These are phyloP conservation scores for Triticum monococcum DNA, from an alignment of 176 grass and related monocot species.

Conservation along the genomic window DNA sequence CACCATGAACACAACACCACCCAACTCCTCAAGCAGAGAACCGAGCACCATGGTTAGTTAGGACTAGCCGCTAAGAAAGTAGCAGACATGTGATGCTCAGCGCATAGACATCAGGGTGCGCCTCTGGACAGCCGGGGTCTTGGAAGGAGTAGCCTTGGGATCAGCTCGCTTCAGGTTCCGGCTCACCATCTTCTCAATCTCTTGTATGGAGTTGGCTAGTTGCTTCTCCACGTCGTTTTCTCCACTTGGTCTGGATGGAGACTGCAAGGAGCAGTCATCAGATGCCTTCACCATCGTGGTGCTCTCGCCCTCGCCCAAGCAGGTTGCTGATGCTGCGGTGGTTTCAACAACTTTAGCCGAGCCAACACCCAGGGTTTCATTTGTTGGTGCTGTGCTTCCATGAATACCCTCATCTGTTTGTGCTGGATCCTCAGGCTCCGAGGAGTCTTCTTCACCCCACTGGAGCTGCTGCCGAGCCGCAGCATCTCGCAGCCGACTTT, in stretches of 20 bases:
- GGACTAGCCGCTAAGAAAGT: slow-evolving; percentile 22
- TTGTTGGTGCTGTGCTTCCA: slow-evolving; percentile 15
- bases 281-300: slow-evolving; percentile 4
- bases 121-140: slow-evolving; percentile 36
- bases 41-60: neutral
- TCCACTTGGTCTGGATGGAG: slow-evolving; percentile 26
- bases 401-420: slow-evolving; percentile 24
- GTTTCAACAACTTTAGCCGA: slow-evolving; percentile 29
- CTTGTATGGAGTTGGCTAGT: slow-evolving; percentile 59
- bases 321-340: slow-evolving; percentile 4
- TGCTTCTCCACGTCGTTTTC: slow-evolving; percentile 43
- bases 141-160: slow-evolving; percentile 45
- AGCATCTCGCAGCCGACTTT: slow-evolving; percentile 32
- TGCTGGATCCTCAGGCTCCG: slow-evolving; percentile 23
- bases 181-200: slow-evolving; percentile 62
- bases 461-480: slow-evolving; percentile 40
- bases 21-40: slow-evolving; percentile 14
- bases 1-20: neutral
- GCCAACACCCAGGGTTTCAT: slow-evolving; percentile 6
- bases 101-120: slow-evolving; percentile 68
- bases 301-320: neutral
- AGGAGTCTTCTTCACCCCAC: slow-evolving; percentile 2
- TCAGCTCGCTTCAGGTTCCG: slow-evolving; percentile 42
- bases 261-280: slow-evolving; percentile 31
- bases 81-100: slow-evolving; percentile 35